phyloP scores from a whole-genome alignment of 208 protist species.

The Trypanosomatidae sp. region DNA sequence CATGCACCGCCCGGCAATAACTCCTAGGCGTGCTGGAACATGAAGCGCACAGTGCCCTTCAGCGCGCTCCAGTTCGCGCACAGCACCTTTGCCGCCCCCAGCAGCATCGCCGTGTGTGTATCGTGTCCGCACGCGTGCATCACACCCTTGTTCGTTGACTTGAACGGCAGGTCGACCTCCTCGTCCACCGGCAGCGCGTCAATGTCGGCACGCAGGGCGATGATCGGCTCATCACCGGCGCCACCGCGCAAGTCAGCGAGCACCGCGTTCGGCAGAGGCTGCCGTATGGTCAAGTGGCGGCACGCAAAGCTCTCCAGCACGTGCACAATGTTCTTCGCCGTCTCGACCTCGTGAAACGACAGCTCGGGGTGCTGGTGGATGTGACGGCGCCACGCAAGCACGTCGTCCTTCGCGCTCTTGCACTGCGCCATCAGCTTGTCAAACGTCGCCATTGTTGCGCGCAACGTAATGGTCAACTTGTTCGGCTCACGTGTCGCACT shows the following conservation, averaged over 20 bases:
- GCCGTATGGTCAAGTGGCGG: conserved; percentile 10
- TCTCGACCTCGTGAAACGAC: conserved; percentile 26
- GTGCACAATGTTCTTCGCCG: conserved; percentile 29
- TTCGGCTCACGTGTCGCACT: too few relatives aligned
- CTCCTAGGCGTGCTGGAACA: conserved; percentile 58
- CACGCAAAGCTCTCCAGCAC: conserved; percentile 12
- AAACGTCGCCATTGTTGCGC: conserved; percentile 8
- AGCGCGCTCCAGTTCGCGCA: conserved; percentile 21
- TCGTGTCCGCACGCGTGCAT: conserved; percentile 56
- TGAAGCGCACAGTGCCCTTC: conserved; percentile 49
- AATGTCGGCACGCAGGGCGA: conserved; percentile 35
- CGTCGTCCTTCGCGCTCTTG: conserved; percentile 9
- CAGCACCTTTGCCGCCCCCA: conserved; percentile 37
- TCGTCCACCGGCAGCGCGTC: conserved; percentile 48
- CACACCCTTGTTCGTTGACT: conserved; percentile 22
- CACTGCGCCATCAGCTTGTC: conserved; percentile 12
- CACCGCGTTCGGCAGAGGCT: conserved; percentile 15
- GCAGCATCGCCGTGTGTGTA: conserved; percentile 37
- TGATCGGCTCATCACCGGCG: conserved; percentile 15
- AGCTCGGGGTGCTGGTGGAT: conserved; percentile 37
- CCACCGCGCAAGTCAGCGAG: conserved; percentile 32
- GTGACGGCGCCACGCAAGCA: conserved; percentile 42
- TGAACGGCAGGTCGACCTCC: conserved; percentile 22
- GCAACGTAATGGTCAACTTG: too few relatives aligned
- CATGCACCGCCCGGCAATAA: conserved; percentile 24